phyloP scores from a whole-genome alignment of 305 asterid species.

The Solanum hybrid region DNA sequence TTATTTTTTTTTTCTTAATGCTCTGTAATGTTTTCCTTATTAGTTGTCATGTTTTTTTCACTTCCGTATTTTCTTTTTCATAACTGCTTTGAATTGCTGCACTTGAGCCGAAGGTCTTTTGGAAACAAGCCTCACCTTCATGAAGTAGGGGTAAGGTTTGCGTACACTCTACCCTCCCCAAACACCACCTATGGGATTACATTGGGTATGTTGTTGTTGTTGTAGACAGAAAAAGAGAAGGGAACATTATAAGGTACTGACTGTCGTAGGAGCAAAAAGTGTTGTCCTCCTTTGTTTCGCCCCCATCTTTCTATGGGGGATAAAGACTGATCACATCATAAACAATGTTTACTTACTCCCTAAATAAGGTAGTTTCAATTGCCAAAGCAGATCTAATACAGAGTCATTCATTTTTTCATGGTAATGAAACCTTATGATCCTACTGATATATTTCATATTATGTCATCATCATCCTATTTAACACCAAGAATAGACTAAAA shows the following conservation, averaged over 20 bases:
- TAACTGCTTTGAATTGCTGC: background rate
- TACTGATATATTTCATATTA: background rate
- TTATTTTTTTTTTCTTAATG: background rate
- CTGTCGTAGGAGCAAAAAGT: background rate
- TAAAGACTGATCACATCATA: background rate
- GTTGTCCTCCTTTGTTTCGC: background rate
- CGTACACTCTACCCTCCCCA: background rate
- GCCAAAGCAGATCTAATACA: background rate
- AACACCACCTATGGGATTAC: background rate
- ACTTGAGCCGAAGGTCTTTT: background rate
- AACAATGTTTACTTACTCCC: background rate
- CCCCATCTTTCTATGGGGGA: background rate
- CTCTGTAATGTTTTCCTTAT: background rate
- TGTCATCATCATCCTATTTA: background rate
- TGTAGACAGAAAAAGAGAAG: background rate
- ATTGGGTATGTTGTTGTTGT: background rate
- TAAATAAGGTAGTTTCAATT: background rate
- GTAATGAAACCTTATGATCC: background rate
- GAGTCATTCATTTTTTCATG: background rate
- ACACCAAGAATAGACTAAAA: background rate
- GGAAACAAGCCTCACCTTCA: background rate
- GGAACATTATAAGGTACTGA: background rate
- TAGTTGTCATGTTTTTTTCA: background rate
- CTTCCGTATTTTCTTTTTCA: background rate
- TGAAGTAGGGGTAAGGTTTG: background rate